Evolutionary conservation across 2,329 filamentous ascomycete genomes (phyloP), one percentile per base, ranked within the genome.

Genomic region (Zymoseptoria passerinii): DNA sequence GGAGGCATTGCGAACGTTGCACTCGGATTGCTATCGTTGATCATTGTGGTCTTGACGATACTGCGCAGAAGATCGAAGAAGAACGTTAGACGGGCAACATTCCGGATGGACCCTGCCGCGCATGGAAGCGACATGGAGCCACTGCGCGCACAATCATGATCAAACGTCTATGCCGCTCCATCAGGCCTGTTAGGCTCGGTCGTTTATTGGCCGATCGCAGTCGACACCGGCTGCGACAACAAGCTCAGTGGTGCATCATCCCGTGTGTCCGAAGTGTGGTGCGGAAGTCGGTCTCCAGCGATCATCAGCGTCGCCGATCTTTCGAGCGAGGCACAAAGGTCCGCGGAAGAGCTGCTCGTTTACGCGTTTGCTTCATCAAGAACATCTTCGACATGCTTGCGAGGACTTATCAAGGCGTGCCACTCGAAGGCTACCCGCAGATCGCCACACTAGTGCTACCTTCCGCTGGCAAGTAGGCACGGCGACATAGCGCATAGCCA

Each of bases 1-100:
- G 59, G 68, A 13, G 73, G 73, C 4, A 51, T 75, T 9, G 69
- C 64, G 29, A 73, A 75, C 58, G 68, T 69, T 7, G 71, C 52
- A 6, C 58, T 65, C 4, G 65, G 68, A 2, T n/a, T 71, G 1
- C 53, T 76, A 58, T 69, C 67, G 8, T 61, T 71, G 1, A 50
- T 69, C 3, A 68, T 71, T 4, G 69, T 71, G 49, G 56, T 71
- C 7, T 55, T 73, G 54, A 69, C 70, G 2, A 53, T 70, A 16
- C 13, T 60, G 58, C 65, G 73, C 28, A 58, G 54, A 57, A 58
- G 58, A 50, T 67, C 65, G 35, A 74, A 75, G 68, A 72, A 67
- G 65, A 63, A 48, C 27, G 48, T 70, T 8, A 56, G 52, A 51
- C 27, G 23, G 8, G 28, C 44, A 13, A 51, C 7, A 5, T 44